Percentiles rank a stretch among this genome's conserved stretches.
phyloP scores from a whole-genome alignment of 2,329 filamentous ascomycete genomes.

The Neoscytalidium dimidiatum region DNA sequence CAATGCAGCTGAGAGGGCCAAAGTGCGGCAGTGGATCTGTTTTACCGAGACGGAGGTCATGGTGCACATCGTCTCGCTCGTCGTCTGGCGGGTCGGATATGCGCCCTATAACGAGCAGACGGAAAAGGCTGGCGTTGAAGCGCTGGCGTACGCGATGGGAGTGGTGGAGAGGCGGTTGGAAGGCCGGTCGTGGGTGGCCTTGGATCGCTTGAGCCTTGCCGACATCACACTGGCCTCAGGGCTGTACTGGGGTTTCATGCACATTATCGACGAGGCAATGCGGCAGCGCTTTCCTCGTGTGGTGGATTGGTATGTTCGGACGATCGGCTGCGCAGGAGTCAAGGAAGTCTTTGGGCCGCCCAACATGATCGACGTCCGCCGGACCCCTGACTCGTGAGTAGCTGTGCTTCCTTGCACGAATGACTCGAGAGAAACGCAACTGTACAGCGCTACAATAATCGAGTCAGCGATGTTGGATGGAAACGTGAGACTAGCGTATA shows the following conservation, averaged over 20 bases:
- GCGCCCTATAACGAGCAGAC: constrained; percentile 24
- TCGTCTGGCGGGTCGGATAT: constrained; percentile 17
- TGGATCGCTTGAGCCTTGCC: constrained; percentile 26
- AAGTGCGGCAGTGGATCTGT: constrained; percentile 48
- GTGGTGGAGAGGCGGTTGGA: constrained; percentile 24
- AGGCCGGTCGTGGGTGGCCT: constrained; percentile 21
- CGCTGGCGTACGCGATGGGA: constrained; percentile 21
- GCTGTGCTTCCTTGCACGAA: no score
- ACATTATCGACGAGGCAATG: constrained; percentile 24
- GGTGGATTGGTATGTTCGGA: constrained; percentile 26
- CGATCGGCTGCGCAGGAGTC: constrained; percentile 24
- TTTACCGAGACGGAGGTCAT: constrained; percentile 25
- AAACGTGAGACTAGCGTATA: no score
- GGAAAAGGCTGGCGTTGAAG: constrained; percentile 18
- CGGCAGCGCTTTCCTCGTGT: constrained; percentile 22
- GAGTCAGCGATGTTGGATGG: no score
- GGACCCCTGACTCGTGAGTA: no score
- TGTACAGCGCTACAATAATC: no score
- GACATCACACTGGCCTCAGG: constrained; percentile 26
- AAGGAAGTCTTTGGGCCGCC: constrained; percentile 22
- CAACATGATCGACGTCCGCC: not conserved
- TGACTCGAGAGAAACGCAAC: no score
- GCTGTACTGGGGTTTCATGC: constrained; percentile 24
- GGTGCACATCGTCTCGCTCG: constrained; percentile 7
- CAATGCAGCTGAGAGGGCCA: constrained; percentile 43